Conservation (phyloP, 345 rosid species). For the Arabis hirsuta region DNA sequence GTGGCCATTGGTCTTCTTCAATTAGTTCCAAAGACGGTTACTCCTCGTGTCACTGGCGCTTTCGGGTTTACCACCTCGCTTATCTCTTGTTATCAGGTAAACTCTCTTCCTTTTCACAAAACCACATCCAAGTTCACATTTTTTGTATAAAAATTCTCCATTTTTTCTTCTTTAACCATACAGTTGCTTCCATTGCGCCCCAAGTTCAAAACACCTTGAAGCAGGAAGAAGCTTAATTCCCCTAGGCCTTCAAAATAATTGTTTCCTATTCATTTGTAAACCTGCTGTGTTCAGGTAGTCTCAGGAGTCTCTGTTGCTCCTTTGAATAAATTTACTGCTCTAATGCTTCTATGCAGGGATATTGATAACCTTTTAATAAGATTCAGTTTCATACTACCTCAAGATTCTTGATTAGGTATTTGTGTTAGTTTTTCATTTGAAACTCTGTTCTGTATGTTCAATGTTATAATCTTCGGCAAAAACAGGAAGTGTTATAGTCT, state of each 20-base stretch:
- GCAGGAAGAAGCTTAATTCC: slow-evolving; percentile 27
- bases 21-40: slow-evolving; percentile 80
- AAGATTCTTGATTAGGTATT: not conserved
- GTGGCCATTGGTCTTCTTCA: slow-evolving; percentile 94
- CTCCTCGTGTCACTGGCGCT: slow-evolving; percentile 92
- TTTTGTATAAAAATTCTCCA: not conserved
- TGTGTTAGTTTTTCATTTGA: not conserved
- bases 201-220: slow-evolving; percentile 43
- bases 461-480: slow-evolving; percentile 10
- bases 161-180: slow-evolving; percentile 15
- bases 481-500: not conserved
- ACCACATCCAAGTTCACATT: not conserved
- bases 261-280: slow-evolving; percentile 32
- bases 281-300: slow-evolving; percentile 29
- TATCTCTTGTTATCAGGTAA: slow-evolving; percentile 97
- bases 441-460: not conserved
- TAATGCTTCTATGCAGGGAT: slow-evolving; percentile 18
- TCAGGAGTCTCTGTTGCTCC: slow-evolving; percentile 33
- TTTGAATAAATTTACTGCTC: slow-evolving; percentile 15
- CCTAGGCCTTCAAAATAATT: slow-evolving; percentile 32
- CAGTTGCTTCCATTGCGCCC: slow-evolving; percentile 42
- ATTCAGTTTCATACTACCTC: not conserved
- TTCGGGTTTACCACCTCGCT: slow-evolving; percentile 80
- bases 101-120: slow-evolving; percentile 9
- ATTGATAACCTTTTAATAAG: slow-evolving; percentile 7